A percentile compares a stretch with the other conserved stretches of the same genome.
Evolutionary conservation across 2,329 filamentous ascomycete genomes (phyloP).

Genomic region (Polychaeton citri): DNA sequence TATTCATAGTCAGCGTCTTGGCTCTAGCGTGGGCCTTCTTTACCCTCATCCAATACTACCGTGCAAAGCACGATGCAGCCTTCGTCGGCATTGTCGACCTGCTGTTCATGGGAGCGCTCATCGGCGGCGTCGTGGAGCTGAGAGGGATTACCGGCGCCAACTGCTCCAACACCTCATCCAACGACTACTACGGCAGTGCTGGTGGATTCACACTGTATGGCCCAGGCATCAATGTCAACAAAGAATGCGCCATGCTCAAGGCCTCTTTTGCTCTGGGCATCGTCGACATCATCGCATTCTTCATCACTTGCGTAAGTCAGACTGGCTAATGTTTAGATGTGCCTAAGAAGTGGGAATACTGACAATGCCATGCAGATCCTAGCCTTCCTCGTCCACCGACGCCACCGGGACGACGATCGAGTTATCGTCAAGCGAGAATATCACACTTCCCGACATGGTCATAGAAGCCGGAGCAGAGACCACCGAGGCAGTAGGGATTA

Average conservation of each 20-base stretch:
- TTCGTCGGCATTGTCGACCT: constrained; percentile 51
- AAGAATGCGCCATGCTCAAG: constrained; percentile 86
- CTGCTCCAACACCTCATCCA: constrained; percentile 47
- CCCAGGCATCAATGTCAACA: constrained; percentile 46
- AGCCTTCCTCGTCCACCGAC: constrained; percentile 45
- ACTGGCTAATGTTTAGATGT: background rate
- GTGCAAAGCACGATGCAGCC: constrained; percentile 43
- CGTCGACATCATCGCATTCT: constrained; percentile 74
- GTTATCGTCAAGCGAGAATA: constrained; percentile 42
- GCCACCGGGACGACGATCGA: constrained; percentile 32
- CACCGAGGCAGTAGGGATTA: constrained; percentile 18
- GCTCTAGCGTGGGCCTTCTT: constrained; percentile 48
- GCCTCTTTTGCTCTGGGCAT: constrained; percentile 79
- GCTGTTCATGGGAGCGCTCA: constrained; percentile 49
- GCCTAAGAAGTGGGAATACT: background rate
- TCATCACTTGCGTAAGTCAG: constrained; percentile 51
- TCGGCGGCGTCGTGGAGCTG: constrained; percentile 46
- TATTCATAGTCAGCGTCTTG: constrained; percentile 52
- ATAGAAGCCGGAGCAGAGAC: constrained; percentile 11
- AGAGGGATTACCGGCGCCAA: constrained; percentile 46
- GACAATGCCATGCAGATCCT: constrained; percentile 29
- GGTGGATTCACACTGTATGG: constrained; percentile 43
- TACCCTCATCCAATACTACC: constrained; percentile 46
- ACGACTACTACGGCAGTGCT: constrained; percentile 33
- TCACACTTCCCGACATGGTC: constrained; percentile 27